These are phyloP conservation scores for Prunus mume DNA, from an alignment of 306 rosid species.

Conservation along the genomic window DNA sequence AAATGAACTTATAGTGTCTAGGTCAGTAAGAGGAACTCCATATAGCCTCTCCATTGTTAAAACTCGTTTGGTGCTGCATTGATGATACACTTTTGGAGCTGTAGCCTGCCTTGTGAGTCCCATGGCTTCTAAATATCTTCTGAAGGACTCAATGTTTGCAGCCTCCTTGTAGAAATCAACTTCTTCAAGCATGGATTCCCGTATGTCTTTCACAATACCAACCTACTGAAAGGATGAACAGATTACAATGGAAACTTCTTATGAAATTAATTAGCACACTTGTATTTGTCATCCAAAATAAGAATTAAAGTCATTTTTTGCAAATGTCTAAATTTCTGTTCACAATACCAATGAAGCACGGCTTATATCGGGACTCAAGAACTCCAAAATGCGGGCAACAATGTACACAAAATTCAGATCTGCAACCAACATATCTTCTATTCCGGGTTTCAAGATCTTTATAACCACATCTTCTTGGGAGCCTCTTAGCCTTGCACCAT, in stretches of 20 bases:
- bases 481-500: slow-evolving; percentile 89
- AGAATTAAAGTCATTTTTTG: slow-evolving; percentile 7
- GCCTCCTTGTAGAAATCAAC: slow-evolving; percentile 98
- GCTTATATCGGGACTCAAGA: slow-evolving; percentile 85
- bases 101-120: slow-evolving; percentile 88
- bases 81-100: slow-evolving; percentile 85
- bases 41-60: slow-evolving; percentile 90
- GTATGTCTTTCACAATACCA: slow-evolving; percentile 89
- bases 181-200: slow-evolving; percentile 96
- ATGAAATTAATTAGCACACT: not conserved
- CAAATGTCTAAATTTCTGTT: slow-evolving; percentile 12
- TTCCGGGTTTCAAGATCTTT: slow-evolving; percentile 96
- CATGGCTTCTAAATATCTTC: slow-evolving; percentile 81
- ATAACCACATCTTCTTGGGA: slow-evolving; percentile 89
- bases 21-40: slow-evolving; percentile 95
- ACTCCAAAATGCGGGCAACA: slow-evolving; percentile 88
- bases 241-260: slow-evolving; percentile 34
- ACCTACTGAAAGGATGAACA: slow-evolving; percentile 54
- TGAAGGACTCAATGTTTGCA: slow-evolving; percentile 79
- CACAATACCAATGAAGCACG: slow-evolving; percentile 77
- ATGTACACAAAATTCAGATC: slow-evolving; percentile 91
- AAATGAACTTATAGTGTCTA: slow-evolving; percentile 77
- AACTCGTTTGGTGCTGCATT: slow-evolving; percentile 70
- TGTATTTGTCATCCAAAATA: not conserved
- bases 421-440: slow-evolving; percentile 84